Evolutionary conservation across 345 rosid genomes (phyloP).

Genomic region (Hibiscus syriacus): DNA sequence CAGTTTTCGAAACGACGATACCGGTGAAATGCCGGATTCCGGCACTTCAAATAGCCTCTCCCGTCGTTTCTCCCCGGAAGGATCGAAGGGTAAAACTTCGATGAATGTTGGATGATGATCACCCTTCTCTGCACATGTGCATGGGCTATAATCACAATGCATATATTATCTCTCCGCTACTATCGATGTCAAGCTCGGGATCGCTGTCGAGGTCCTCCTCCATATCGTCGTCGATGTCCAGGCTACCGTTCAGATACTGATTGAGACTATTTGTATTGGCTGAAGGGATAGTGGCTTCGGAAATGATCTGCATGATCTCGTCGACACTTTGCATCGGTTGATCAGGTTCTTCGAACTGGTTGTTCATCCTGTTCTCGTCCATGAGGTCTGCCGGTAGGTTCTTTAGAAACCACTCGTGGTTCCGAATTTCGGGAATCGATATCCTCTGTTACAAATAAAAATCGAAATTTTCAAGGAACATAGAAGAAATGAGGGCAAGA

Average conservation of each 20-base stretch:
- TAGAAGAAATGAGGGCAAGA: neutral
- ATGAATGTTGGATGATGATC: neutral
- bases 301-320: slow-evolving; percentile 92
- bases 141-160: slow-evolving; percentile 50
- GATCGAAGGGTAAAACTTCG: neutral
- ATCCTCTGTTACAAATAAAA: slow-evolving; percentile 80
- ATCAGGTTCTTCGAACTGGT: slow-evolving; percentile 75
- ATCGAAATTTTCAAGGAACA: too few relatives aligned
- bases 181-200: slow-evolving; percentile 88
- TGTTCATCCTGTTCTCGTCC: slow-evolving; percentile 45
- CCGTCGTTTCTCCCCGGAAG: neutral
- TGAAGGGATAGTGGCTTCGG: slow-evolving; percentile 91
- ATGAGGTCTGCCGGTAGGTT: slow-evolving; percentile 83
- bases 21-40: too few relatives aligned
- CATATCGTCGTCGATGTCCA: slow-evolving; percentile 90
- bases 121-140: neutral
- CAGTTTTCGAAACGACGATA: too few relatives aligned
- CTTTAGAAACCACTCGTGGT: slow-evolving; percentile 94
- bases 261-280: slow-evolving; percentile 58
- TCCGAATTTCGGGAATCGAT: slow-evolving; percentile 76
- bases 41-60: too few relatives aligned
- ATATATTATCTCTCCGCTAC: slow-evolving; percentile 92
- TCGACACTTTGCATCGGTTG: slow-evolving; percentile 74
- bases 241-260: slow-evolving; percentile 70
- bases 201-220: too few relatives aligned